phyloP scores from a whole-genome alignment of 163 green algal species.

The Chlorella variabilis region DNA sequence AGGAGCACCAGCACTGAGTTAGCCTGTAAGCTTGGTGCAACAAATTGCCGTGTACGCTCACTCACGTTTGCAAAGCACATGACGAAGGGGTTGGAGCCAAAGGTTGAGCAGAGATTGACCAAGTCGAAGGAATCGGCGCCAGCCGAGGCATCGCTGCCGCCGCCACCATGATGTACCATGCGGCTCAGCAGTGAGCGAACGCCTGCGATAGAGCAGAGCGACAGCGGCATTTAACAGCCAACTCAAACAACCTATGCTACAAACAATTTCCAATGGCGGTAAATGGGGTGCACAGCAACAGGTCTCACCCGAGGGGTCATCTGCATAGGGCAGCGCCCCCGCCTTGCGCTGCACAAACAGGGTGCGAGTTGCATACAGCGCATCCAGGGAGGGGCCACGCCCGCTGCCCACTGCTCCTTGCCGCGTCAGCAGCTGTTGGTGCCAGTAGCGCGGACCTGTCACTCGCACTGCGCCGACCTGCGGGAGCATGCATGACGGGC shows the following conservation, averaged over 20 bases:
- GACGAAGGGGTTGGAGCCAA: slow-evolving; percentile 72
- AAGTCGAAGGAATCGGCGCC: slow-evolving; percentile 42
- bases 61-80: slow-evolving; percentile 67
- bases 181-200: slow-evolving; percentile 78
- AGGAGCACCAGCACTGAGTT: background rate
- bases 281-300: background rate
- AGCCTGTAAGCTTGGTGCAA: background rate
- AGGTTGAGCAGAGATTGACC: slow-evolving; percentile 76
- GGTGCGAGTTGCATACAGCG: slow-evolving; percentile 41
- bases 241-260: no score
- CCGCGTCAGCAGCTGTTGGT: slow-evolving; percentile 54
- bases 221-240: no score
- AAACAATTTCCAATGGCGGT: background rate
- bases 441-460: slow-evolving; percentile 76
- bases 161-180: slow-evolving; percentile 53
- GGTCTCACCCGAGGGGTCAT: slow-evolving; percentile 62
- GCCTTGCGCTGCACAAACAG: slow-evolving; percentile 66
- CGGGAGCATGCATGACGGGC: background rate
- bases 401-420: background rate
- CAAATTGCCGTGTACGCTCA: background rate
- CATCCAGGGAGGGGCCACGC: slow-evolving; percentile 38
- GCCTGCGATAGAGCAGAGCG: slow-evolving; percentile 34
- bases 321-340: slow-evolving; percentile 73
- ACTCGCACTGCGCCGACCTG: slow-evolving; percentile 62
- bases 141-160: background rate